These are phyloP conservation scores for Hydnomerulius pinastri DNA, from an alignment of 768 basidiomycete genomes.

Conservation along the genomic window DNA sequence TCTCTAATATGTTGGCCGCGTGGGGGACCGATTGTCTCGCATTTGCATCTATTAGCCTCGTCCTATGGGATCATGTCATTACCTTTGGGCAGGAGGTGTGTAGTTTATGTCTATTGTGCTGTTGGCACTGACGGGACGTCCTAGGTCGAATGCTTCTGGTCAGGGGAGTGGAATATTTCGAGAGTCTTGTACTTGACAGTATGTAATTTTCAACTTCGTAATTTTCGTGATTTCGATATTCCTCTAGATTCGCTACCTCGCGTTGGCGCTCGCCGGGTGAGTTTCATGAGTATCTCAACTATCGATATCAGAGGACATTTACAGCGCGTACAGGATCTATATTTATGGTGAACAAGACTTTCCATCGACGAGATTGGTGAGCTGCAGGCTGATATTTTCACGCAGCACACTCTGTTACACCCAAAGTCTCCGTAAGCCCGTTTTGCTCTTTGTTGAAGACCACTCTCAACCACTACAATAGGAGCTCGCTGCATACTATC, in stretches of 20 bases:
- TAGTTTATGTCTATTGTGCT: background rate
- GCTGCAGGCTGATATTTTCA: background rate
- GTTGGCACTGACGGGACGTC: too few relatives aligned
- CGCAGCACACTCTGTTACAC: background rate
- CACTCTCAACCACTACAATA: background rate
- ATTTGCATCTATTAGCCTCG: slow-evolving; percentile 1
- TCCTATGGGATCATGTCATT: slow-evolving; percentile 22
- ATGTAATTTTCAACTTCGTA: slow-evolving; percentile 4
- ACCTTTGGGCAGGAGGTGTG: slow-evolving; percentile 42
- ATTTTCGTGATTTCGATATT: background rate
- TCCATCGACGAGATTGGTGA: too few relatives aligned
- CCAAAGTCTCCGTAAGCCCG: slow-evolving; percentile 26
- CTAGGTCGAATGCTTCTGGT: slow-evolving; percentile 45
- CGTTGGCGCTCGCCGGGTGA: slow-evolving; percentile 29
- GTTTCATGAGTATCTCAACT: background rate
- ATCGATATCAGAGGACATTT: background rate
- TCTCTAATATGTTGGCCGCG: background rate
- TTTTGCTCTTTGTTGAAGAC: background rate
- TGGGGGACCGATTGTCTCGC: background rate
- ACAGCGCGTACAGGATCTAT: background rate
- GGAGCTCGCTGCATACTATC: background rate
- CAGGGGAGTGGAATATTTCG: slow-evolving; percentile 36
- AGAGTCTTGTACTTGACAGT: slow-evolving; percentile 41
- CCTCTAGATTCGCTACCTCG: slow-evolving; percentile 36
- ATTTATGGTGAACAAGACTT: background rate